Conservation (phyloP, 192 early-diverging fungal species). For the Podila minutissima region DNA sequence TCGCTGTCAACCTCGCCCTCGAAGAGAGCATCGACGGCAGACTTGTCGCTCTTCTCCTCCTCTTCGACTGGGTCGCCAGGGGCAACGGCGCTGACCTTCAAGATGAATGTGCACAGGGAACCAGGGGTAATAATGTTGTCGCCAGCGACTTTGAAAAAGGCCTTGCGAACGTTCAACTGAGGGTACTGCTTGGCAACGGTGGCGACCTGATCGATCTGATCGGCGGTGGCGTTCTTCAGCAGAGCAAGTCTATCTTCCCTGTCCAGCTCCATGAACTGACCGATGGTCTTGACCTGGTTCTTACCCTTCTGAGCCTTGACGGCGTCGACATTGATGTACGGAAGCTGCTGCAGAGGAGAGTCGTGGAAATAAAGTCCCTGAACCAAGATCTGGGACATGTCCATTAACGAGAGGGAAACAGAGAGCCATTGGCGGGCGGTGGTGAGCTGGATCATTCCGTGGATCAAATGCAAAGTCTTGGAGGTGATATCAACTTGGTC, state of each 20-base stretch:
- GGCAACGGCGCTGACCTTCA: conserved; percentile 56
- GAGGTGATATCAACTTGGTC: conserved; percentile 80
- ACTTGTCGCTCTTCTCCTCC: conserved; percentile 34
- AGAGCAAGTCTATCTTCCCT: conserved; percentile 68
- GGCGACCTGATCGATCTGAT: conserved; percentile 75
- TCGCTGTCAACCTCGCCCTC: conserved; percentile 48
- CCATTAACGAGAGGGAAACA: conserved; percentile 75
- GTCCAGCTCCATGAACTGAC: conserved; percentile 73
- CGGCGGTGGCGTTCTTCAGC: conserved; percentile 62
- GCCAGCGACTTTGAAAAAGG: conserved; percentile 80
- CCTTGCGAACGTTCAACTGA: conserved; percentile 76
- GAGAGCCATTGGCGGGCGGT: conserved; percentile 87
- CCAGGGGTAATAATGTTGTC: conserved; percentile 82
- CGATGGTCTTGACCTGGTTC: conserved; percentile 72
- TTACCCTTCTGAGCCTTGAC: conserved; percentile 71
- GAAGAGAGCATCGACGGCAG: conserved; percentile 35
- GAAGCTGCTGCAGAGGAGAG: conserved; percentile 87
- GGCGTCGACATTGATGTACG: conserved; percentile 75
- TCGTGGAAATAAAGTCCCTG: conserved; percentile 88
- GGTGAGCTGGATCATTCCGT: conserved; percentile 91
- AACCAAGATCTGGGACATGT: conserved; percentile 87
- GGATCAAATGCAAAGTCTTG: conserved; percentile 78
- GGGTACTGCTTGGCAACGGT: conserved; percentile 84
- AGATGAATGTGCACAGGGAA: conserved; percentile 79
- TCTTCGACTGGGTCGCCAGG: conserved; percentile 38